These are phyloP conservation scores for Dunaliella primolecta DNA, from an alignment of 139 green algal species.

Conservation along the genomic window DNA sequence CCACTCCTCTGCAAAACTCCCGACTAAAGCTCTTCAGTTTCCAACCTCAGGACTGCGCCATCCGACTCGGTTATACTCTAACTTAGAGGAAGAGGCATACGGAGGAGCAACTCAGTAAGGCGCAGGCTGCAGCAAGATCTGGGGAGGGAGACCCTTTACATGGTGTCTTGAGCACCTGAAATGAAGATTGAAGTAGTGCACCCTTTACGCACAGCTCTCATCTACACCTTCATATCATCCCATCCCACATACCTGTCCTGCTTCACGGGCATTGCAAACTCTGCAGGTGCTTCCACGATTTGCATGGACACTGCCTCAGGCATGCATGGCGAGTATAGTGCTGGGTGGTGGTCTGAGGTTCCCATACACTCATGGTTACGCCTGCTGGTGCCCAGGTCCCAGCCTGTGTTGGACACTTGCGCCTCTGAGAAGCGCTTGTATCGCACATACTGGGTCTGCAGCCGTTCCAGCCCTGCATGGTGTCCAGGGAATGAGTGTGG, in stretches of 20 bases:
- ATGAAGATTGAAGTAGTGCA: too few species aligned
- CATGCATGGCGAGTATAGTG: neutral
- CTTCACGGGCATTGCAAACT: conserved; percentile 65
- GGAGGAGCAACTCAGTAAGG: too few species aligned
- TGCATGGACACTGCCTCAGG: conserved; percentile 33
- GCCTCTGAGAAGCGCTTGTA: conserved; percentile 42
- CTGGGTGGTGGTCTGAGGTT: neutral
- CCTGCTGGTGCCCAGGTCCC: conserved; percentile 34
- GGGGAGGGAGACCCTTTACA: too few species aligned
- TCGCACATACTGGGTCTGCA: conserved; percentile 50
- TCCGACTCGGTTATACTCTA: too few species aligned
- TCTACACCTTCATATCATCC: too few species aligned
- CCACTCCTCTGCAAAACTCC: too few species aligned
- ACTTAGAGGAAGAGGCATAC: too few species aligned
- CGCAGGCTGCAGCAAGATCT: too few species aligned
- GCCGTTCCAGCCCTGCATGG: conserved; percentile 27
- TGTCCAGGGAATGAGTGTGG: neutral
- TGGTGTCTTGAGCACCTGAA: too few species aligned
- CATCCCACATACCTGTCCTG: conserved; percentile 55
- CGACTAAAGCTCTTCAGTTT: too few species aligned
- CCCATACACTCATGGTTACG: conserved; percentile 29
- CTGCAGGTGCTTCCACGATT: conserved; percentile 55
- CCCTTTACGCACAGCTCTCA: too few species aligned
- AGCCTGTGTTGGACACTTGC: conserved; percentile 30
- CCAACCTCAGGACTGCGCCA: too few species aligned